Evolutionary conservation across 345 rosid genomes (phyloP), one percentile per base, ranked within the genome.

Genomic region (Moricandia moricandioides): DNA sequence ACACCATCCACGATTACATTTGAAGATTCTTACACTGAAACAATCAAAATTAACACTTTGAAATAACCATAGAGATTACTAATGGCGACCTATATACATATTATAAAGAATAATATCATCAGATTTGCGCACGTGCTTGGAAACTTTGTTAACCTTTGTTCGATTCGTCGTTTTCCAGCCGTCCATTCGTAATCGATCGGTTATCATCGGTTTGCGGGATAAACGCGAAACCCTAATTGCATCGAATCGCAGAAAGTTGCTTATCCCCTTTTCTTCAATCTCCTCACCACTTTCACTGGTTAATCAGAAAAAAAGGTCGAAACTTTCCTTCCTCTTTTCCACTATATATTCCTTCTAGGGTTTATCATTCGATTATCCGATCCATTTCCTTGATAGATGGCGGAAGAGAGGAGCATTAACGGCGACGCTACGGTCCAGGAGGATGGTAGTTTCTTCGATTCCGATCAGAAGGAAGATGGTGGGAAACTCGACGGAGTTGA

Each of bases 161-260:
- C 65, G 64, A 33, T 45, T 74, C 72, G 18, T 66, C 27, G 12
- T 21, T 45, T 69, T 13, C 3, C 3, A 76, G 17, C 79, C 69
- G 79, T 52, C 64, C 35, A 54, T 61, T 26, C 14, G 21, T 62
- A 51, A 2, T 35, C 62, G 75, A 65, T 70, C 66, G 75, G 80
- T 61, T 62, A 24, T 43, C 16, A 33, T 64, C 56, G 60, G 66
- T 70, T 16, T 56, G 55, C 62, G 45, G 2, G 4, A 12, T n/a
- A 12, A 54, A 52, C 55, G 59, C 27, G 52, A 57, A 71, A 58
- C 72, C 80, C 76, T 77, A 72, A 67, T 67, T 4, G 65, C 72
- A 67, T 72, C 65, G 70, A 61, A 78, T 61, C 69, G 11, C 61
- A 56, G 9, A 65, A 65, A 77, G 67, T 21, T 64, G 37, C 52